phyloP scores from a whole-genome alignment of 1,284 basidiomycete genomes.

The Erythrobasidium hasegawianum region DNA sequence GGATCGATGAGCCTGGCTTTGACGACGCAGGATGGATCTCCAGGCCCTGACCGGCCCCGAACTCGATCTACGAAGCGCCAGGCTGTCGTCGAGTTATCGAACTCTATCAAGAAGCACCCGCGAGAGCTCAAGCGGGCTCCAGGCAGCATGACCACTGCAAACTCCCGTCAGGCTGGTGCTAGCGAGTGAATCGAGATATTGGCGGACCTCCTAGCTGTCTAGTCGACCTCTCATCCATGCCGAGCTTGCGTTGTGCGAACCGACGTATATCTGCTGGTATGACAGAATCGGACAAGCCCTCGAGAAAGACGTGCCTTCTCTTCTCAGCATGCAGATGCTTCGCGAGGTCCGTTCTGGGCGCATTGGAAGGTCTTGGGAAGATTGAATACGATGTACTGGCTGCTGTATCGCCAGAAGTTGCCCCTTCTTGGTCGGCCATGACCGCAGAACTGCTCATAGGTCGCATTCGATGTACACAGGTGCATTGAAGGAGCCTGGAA shows the following conservation, averaged over 20 bases:
- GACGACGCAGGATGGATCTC: constrained; percentile 5
- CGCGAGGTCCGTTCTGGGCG: neutral
- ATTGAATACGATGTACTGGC: neutral
- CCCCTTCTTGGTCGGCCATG: neutral
- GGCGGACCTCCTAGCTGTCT: neutral
- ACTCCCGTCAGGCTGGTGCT: neutral
- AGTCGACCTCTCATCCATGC: neutral
- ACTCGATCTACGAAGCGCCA: neutral
- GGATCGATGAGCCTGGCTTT: constrained; percentile 15
- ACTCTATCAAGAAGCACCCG: neutral
- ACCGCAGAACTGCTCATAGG: neutral
- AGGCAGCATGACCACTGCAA: neutral
- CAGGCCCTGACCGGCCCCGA: neutral
- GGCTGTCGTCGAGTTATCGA: neutral
- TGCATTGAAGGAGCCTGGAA: constrained; percentile 11
- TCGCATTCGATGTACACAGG: constrained; percentile 5
- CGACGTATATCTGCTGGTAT: constrained; percentile 3
- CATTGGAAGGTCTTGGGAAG: neutral
- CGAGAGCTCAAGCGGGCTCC: neutral
- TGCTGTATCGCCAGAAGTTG: constrained; percentile 1
- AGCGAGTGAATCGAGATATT: neutral
- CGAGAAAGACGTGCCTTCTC: neutral
- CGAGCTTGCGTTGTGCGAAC: neutral
- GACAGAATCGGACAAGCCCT: neutral
- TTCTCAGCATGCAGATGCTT: neutral